These are phyloP conservation scores for Cryptococcus wingfieldii DNA, from an alignment of 1,284 basidiomycete genomes.

Conservation along the genomic window DNA sequence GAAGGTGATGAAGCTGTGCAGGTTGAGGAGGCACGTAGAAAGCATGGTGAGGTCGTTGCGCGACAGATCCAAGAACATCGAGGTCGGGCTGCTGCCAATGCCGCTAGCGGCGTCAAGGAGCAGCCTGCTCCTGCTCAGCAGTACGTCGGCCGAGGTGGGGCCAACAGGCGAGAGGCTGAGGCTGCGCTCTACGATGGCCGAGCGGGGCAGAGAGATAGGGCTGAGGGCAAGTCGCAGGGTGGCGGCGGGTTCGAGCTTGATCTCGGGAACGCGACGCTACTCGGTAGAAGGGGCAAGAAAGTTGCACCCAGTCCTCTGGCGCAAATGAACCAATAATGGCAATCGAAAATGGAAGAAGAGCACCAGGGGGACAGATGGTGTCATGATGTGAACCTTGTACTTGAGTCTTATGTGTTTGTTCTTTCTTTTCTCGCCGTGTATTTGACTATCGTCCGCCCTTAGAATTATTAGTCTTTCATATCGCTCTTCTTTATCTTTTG, in stretches of 20 bases:
- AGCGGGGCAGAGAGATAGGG: slow-evolving; percentile 67
- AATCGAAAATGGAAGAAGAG: too few species aligned
- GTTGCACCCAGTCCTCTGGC: slow-evolving; percentile 26
- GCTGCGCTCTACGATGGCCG: slow-evolving; percentile 61
- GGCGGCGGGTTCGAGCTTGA: slow-evolving; percentile 68
- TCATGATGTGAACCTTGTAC: too few species aligned
- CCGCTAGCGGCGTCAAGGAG: slow-evolving; percentile 48
- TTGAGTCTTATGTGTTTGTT: too few species aligned
- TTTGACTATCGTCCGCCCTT: too few species aligned
- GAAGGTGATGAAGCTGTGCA: slow-evolving; percentile 56
- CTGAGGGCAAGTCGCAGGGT: slow-evolving; percentile 33
- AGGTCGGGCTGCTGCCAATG: slow-evolving; percentile 45
- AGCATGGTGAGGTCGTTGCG: slow-evolving; percentile 52
- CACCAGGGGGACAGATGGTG: too few species aligned
- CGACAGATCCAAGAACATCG: slow-evolving; percentile 48
- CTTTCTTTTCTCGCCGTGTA: too few species aligned
- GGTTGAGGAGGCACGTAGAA: slow-evolving; percentile 54
- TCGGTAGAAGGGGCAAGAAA: slow-evolving; percentile 56
- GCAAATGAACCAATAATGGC: neutral
- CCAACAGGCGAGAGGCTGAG: slow-evolving; percentile 52
- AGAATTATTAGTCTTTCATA: too few species aligned
- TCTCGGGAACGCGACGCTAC: slow-evolving; percentile 73
- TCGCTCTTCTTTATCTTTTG: too few species aligned
- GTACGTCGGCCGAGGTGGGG: slow-evolving; percentile 48
- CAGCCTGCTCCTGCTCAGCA: slow-evolving; percentile 43